Conservation (phyloP, 2,329 filamentous ascomycete genomes). For the Cytospora mali region DNA sequence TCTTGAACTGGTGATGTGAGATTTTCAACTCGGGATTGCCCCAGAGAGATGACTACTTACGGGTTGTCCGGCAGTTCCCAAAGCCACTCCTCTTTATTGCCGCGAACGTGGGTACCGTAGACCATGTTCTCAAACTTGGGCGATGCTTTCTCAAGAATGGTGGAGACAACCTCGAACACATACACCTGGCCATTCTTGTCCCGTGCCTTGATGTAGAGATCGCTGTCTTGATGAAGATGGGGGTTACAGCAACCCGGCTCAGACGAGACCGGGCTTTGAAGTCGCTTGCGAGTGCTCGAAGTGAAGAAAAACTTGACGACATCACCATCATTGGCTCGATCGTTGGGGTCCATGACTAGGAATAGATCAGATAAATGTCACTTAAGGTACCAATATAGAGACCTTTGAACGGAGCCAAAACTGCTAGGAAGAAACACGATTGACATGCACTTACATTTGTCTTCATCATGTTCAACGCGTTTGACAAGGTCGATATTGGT, state of each 20-base stretch:
- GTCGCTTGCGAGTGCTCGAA: background rate
- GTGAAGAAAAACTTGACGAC: slow-evolving; percentile 25
- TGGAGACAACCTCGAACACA: slow-evolving; percentile 26
- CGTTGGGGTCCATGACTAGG: slow-evolving; percentile 12
- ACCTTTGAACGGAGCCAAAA: background rate
- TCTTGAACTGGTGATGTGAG: no score
- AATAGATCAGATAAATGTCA: background rate
- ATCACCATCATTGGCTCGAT: slow-evolving; percentile 16
- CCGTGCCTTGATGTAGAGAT: slow-evolving; percentile 26
- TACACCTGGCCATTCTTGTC: slow-evolving; percentile 8
- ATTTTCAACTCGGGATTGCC: background rate
- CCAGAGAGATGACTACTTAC: background rate
- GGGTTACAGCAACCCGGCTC: slow-evolving; percentile 20
- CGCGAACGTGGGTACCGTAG: slow-evolving; percentile 22
- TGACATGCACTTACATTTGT: background rate
- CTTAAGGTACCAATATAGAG: background rate
- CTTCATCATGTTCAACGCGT: background rate
- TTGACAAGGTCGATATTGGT: background rate
- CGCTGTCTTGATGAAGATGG: slow-evolving; percentile 15
- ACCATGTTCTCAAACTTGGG: slow-evolving; percentile 25
- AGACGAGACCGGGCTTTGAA: slow-evolving; percentile 12
- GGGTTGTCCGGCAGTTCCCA: slow-evolving; percentile 24
- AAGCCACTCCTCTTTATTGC: slow-evolving; percentile 24
- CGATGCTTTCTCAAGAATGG: slow-evolving; percentile 22
- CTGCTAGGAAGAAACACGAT: background rate